Evolutionary conservation across 2,329 filamentous ascomycete species (phyloP), one percentile per base, ranked within the genome.

Genomic region (Akanthomyces muscarius): DNA sequence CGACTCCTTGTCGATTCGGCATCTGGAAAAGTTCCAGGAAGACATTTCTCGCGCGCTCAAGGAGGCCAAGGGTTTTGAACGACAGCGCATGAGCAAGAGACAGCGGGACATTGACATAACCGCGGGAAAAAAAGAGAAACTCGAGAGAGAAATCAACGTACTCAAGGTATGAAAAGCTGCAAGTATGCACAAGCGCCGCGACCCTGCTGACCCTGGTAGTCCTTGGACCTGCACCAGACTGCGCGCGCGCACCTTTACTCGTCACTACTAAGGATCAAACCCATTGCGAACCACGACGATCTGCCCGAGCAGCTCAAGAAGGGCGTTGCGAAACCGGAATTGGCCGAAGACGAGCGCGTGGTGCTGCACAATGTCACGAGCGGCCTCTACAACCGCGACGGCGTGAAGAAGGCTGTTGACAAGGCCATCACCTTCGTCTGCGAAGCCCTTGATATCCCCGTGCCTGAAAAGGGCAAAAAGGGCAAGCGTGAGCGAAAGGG

Each of bases 31-130:
- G 67, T 78, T 81, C 69, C 80, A 82, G 66, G 86, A 85, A 70
- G 81, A 86, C 42, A 78, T 94, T 10, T 82, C 82, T 65, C 83
- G 85, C 63, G 88, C 88, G 0, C 80, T 94, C 65, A 92, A 92
- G 74, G 79, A 82, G 13, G 88, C 87, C 63, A 91, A 90, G 71
- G 87, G 88, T 53, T 89, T 91, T 71, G 90, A 94, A 78, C 83
- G 90, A 52, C 91, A 94, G 76, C 90, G 92, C 67, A 82, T 90
- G 64, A 83, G 88, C 65, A 88, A 86, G 72, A 78, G 82, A 48
- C 73, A 84, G 16, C 80, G 76, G 56, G 82, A 85, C 33, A 75
- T 77, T 59, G 79, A 77, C 58, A 69, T 76, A 18, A 71, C 74
- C 2, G 66, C 75, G 10, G 81, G 82, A 51, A 85, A 86, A 69